Percentiles rank a stretch among this genome's conserved stretches.
Conservation (phyloP, 495 filamentous ascomycete species). For the Hypoxylon intermedium region DNA sequence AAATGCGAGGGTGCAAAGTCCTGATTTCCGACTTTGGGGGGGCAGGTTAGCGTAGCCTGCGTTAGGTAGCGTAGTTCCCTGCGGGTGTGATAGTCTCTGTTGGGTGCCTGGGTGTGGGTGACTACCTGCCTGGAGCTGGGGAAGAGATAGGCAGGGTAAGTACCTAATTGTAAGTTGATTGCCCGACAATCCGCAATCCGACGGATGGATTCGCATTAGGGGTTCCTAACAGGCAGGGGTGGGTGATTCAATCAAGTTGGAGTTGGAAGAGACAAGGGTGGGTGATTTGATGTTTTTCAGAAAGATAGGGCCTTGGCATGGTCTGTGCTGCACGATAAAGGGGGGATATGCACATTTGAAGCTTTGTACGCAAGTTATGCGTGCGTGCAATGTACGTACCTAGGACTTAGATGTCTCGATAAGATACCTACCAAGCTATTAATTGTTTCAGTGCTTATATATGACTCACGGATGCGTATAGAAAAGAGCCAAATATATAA, state of each 20-base stretch:
- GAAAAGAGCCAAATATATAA: neutral
- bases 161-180: constrained; percentile 20
- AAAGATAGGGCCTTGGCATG: neutral
- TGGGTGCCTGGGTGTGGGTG: constrained; percentile 12
- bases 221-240: constrained; percentile 17
- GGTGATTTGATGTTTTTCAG: neutral
- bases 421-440: neutral
- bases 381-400: neutral
- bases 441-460: neutral
- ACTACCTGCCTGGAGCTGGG: constrained; percentile 29
- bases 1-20: constrained; percentile 16
- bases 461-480: constrained; percentile 10
- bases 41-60: neutral
- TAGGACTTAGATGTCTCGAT: neutral
- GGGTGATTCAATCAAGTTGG: constrained; percentile 8
- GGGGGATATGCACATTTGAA: constrained; percentile 17
- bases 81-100: constrained; percentile 14
- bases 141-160: constrained; percentile 6
- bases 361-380: constrained; percentile 4
- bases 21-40: constrained; percentile 18
- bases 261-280: constrained; percentile 8
- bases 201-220: constrained; percentile 26
- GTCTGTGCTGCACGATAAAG: constrained; percentile 34
- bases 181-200: constrained; percentile 31
- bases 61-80: neutral